These are phyloP conservation scores for Tylopilus subfusipes DNA, from an alignment of 768 basidiomycete genomes.

Conservation along the genomic window DNA sequence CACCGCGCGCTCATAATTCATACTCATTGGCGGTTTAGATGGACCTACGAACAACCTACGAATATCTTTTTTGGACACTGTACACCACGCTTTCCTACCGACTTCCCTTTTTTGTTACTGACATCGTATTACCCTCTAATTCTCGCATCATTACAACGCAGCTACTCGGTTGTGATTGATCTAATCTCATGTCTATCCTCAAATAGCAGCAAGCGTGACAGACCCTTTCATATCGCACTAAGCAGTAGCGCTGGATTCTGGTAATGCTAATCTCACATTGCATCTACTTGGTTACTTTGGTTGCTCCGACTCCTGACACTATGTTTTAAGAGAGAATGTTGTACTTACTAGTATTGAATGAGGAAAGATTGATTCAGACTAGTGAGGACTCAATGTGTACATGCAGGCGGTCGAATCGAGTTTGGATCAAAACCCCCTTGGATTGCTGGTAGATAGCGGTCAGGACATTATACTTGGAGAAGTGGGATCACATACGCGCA, in stretches of 20 bases:
- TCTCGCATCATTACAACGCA: slow-evolving; percentile 8
- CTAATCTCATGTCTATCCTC: not conserved
- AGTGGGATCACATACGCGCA: slow-evolving; percentile 9
- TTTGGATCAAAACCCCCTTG: not conserved
- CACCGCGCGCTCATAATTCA: slow-evolving; percentile 11
- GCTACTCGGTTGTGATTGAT: not conserved
- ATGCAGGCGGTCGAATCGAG: not conserved
- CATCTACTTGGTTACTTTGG: not conserved
- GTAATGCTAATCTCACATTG: not conserved
- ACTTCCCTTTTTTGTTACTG: not conserved
- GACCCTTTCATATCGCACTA: no score
- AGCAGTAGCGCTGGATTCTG: no score
- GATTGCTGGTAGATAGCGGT: slow-evolving; percentile 7
- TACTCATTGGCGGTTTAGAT: not conserved
- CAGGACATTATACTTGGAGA: not conserved
- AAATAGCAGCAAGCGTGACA: no score
- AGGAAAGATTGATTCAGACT: not conserved
- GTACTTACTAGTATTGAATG: not conserved
- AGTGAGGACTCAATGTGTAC: not conserved
- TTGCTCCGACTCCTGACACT: not conserved
- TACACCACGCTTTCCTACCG: not conserved
- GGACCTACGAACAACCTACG: slow-evolving; percentile 6
- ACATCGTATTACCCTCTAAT: not conserved
- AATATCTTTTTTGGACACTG: slow-evolving; percentile 3
- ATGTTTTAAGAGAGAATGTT: no score